phyloP scores from a whole-genome alignment of 129 eudicot species.

The Flaveria brownii region DNA sequence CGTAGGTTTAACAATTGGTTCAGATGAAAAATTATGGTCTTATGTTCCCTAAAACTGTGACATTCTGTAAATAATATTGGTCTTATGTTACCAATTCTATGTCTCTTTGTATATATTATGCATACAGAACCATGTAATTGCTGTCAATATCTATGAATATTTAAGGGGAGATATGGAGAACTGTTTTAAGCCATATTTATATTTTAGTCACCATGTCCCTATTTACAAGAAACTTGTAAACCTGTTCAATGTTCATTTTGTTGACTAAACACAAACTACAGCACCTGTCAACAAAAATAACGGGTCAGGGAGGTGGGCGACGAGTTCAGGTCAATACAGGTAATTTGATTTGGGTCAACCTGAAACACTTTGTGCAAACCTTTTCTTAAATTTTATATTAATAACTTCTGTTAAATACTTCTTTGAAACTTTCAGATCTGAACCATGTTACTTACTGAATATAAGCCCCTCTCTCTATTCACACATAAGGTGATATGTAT shows the following conservation, averaged over 20 bases:
- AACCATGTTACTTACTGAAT: conserved; percentile 14
- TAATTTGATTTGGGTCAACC: background rate
- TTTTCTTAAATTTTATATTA: no score
- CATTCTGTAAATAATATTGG: conserved; percentile 16
- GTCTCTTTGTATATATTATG: conserved; percentile 16
- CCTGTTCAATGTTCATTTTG: conserved; percentile 54
- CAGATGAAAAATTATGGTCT: background rate
- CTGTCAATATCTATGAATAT: background rate
- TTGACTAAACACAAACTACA: conserved; percentile 27
- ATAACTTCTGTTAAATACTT: no score
- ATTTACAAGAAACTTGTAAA: conserved; percentile 60
- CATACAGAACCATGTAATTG: conserved; percentile 7
- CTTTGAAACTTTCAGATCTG: background rate
- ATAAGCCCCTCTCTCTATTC: background rate
- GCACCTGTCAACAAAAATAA: no score
- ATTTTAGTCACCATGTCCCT: conserved; percentile 78
- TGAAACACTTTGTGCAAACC: background rate
- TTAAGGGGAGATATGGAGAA: background rate
- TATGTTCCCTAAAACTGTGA: background rate
- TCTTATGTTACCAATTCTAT: conserved; percentile 15
- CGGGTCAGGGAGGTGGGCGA: background rate
- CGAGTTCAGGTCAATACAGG: background rate
- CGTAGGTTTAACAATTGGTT: background rate
- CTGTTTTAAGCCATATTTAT: conserved; percentile 57
- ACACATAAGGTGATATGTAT: background rate